phyloP scores from a whole-genome alignment of 2,329 filamentous ascomycete genomes.

The Hypoxylon rubiginosum region DNA sequence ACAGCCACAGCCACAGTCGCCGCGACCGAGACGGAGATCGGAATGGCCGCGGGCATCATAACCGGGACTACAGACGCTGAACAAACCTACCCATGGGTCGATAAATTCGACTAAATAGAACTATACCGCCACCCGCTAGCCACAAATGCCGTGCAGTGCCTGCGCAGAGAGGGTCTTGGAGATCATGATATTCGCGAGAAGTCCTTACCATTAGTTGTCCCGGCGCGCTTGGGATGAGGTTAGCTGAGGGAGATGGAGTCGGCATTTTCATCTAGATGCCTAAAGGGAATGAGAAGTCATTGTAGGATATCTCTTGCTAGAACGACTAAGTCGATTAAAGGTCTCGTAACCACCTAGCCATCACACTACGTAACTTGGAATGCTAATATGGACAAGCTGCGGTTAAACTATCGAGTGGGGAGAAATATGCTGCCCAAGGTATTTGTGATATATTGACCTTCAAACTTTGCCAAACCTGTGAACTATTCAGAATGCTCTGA shows the following conservation, averaged over 20 bases:
- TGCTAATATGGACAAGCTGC: conserved; percentile 1
- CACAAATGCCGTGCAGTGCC: not conserved
- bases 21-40: conserved; percentile 44
- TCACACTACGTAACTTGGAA: not conserved
- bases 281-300: not conserved
- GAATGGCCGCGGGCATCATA: conserved; percentile 47
- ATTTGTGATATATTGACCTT: not conserved
- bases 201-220: not conserved
- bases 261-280: not conserved
- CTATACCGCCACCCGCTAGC: not conserved
- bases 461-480: no score
- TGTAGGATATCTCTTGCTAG: not conserved
- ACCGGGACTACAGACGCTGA: conserved; percentile 41
- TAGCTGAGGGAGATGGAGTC: not conserved
- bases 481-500: not conserved
- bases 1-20: conserved; percentile 50
- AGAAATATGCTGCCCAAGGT: no score
- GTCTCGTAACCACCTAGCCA: not conserved
- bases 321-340: not conserved
- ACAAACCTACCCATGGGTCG: not conserved
- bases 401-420: no score
- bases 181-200: not conserved
- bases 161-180: not conserved
- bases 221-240: not conserved
- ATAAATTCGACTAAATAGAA: not conserved